Conservation (phyloP, 495 filamentous ascomycete species). For the Xylaria flabelliformis region DNA sequence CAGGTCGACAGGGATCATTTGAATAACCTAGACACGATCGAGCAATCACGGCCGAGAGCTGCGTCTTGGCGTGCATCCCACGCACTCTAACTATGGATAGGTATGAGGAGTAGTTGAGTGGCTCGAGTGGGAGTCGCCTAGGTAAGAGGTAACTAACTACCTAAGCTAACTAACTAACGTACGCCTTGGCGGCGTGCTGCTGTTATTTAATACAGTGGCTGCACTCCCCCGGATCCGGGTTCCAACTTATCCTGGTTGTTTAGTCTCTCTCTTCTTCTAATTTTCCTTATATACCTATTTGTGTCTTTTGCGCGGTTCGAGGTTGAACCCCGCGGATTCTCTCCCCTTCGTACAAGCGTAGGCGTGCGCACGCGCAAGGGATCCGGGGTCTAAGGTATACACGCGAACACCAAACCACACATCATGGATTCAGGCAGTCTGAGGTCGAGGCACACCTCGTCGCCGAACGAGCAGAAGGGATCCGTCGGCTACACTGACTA, state of each 20-base stretch:
- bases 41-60: slow-evolving; percentile 19
- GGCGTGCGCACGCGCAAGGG: background rate
- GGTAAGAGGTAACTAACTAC: too few relatives aligned
- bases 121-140: background rate
- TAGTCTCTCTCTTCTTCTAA: background rate
- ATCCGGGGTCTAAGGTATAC: background rate
- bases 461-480: slow-evolving; percentile 34
- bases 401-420: background rate
- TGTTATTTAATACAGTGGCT: slow-evolving; percentile 11
- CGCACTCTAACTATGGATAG: slow-evolving; percentile 7
- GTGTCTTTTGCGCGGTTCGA: background rate
- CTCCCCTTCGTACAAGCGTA: background rate
- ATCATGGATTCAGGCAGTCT: slow-evolving; percentile 22
- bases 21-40: slow-evolving; percentile 13
- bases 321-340: background rate
- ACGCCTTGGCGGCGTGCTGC: slow-evolving; percentile 7
- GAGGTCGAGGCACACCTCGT: slow-evolving; percentile 36
- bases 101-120: background rate
- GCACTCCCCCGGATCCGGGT: background rate
- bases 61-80: slow-evolving; percentile 14
- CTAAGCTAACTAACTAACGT: too few relatives aligned
- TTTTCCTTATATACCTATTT: background rate
- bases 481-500: slow-evolving; percentile 21
- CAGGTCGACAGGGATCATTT: background rate
- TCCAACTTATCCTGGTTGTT: background rate